phyloP scores from a whole-genome alignment of 129 eudicot genomes.

The Artemisia annua region DNA sequence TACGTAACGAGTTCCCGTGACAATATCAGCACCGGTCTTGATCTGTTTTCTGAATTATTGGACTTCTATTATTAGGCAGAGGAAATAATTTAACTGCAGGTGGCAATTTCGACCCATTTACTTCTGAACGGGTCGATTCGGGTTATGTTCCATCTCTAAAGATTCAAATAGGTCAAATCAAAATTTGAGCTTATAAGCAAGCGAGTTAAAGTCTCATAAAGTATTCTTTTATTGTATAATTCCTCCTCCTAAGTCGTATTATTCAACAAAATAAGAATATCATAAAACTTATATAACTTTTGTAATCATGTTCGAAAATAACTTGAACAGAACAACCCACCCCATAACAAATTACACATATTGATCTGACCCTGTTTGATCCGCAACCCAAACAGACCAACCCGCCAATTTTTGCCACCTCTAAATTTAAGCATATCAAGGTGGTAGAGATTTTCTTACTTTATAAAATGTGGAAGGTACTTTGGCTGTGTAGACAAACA shows the following conservation, averaged over 20 bases:
- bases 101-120: neutral
- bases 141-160: neutral
- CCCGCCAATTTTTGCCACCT: conserved; percentile 10
- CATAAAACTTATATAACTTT: neutral
- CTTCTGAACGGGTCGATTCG: neutral
- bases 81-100: neutral
- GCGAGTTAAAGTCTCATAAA: neutral
- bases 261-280: neutral
- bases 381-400: neutral
- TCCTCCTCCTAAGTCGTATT: neutral
- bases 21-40: conserved; percentile 81
- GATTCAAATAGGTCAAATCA: neutral
- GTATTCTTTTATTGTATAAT: neutral
- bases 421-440: conserved; percentile 17
- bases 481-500: conserved; percentile 56
- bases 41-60: conserved; percentile 59
- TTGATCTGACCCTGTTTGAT: too few species aligned
- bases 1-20: conserved; percentile 89
- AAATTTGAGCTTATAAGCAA: neutral
- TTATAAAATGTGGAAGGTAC: conserved; percentile 75
- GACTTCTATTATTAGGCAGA: conserved; percentile 5
- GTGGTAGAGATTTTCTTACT: conserved; percentile 45
- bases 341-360: neutral
- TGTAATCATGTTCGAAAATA: neutral
- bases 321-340: neutral